Evolutionary conservation across 306 rosid genomes (phyloP), one percentile per base, ranked within the genome.

Genomic region (Quercus suber): DNA sequence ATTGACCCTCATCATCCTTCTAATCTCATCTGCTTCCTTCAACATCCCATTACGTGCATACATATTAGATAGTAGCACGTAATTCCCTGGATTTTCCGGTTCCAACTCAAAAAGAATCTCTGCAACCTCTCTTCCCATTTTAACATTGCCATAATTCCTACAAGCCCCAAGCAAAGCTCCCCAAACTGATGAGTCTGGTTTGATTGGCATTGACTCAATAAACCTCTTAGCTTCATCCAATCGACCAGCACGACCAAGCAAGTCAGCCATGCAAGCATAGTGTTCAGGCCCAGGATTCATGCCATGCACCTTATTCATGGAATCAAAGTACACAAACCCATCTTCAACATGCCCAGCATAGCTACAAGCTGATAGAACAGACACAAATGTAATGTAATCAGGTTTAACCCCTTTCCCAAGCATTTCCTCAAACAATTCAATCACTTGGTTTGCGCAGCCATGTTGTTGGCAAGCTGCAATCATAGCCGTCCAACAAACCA

Each of bases 91-190:
- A 82, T 88, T 88, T 73, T 85, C 82, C 3, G 94, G 94, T 86
- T 88, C 94, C 89, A 90, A 80, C 79, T 69, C 64, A 67, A 86
- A 88, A 78, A 90, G 92, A 78, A 59, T 83, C 80, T 77, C 80
- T 3, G 89, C 92, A 52, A 88, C 87, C 79, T 88, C 84, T 77
- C 82, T 83, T 10, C 94, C 94, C 77, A 90, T 88, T 78, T 88
- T 83, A 61, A 88, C 76, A 81, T 83, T 68, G 70, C 82, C 84
- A 76, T 88, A 80, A 73, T 80, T 88, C 78, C 84, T 79, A 71
- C 90, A 90, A 70, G 92, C 90, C 67, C 92, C 86, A 25, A 90
- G 94, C 79, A 90, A 49, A 76, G 91, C 91, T 69, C 92, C 94
- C 90, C 84, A 87, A 79, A 83, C 84, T 6, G 88, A 85, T 1